Base-by-base conservation (phyloP, 352 stramenopile genomes). In the Phytophthora ohioensis region DNA sequence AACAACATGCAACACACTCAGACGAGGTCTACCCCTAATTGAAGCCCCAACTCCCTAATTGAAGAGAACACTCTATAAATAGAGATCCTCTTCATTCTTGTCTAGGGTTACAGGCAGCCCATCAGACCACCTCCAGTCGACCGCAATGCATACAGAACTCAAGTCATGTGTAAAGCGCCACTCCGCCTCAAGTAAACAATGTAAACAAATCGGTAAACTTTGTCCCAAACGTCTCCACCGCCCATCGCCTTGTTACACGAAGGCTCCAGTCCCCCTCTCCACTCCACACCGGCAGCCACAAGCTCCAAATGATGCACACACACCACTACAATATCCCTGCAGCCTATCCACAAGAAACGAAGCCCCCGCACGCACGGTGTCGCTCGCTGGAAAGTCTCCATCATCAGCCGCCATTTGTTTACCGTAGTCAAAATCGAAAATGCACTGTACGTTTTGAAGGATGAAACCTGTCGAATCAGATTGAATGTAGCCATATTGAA, bases 31-130 rank as follows among this genome's bases (percentile, higher is more conserved):
- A 53, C 54, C 64, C 62, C 54, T 39, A 36, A 52, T 56, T 41
- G n/a, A 30, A 47, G 43, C 35, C n/a, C 47, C 32, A 57, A 45
- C 27, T 43, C 12, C 53, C 42, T 34, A 35, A 45, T 71, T 42
- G 27, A 55, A 62, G 38, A 59, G 57, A 57, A 17, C 10, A 58
- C 43, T 21, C 39, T 45, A 60, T 8, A 27, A 60, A 53, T 47
- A 35, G 15, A 36, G 41, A 39, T 30, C 60, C 62, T 61, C 49
- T 36, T 51, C 21, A 47, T 38, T 48, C 57, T 71, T 69, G 82
- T 91, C 74, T 91, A 91, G 82, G 82, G 82, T 91, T 91, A 86
- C 66, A 84, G 82, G 73, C 76, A 52, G 76, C 54, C 82, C 80
- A 91, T 82, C 74, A 80, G 76, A 73, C 78, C 57, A 46, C 76